Base-by-base conservation (phyloP, 2,329 filamentous ascomycete species). In the Colletotrichum scovillei region DNA sequence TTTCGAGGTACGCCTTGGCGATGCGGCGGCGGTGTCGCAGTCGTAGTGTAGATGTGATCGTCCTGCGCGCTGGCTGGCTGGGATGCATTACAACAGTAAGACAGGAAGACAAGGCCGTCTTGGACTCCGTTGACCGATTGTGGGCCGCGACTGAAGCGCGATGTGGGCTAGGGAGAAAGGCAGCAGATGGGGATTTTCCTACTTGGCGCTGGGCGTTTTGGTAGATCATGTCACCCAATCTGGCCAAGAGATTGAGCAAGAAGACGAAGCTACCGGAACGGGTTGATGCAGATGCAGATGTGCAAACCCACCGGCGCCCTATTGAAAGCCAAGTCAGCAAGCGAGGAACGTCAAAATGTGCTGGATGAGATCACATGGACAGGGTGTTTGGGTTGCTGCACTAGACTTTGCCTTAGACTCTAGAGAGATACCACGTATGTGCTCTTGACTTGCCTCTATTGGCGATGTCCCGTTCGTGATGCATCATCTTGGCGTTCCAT, bases 1-100 rank as follows among this genome's bases (percentile, higher is more conserved):
- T 69, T 63, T 72, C 69, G 65, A 72, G 38, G 69, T 58, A n/a
- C 65, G 38, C 14, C 69, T 72, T 72, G 69, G 69, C 69, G 69
- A 63, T 72, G 57, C 22, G 62, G 60, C 56, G 68, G 19, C 42
- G 42, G 16, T 46, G 42, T 46, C 42, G 42, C 42, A 46, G 42
- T n/a, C 55, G 64, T 53, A 58, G 55, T 26, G 30, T 52, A 58
- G 65, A 67, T 63, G 46, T 63, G 60, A 30, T 63, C 14, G 32
- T 30, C 35, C 58, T 16, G 30, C 30, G 35, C 35, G 14, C 35
- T 38, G 35, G 35, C 14, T 38, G 14, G 14, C 35, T 16, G 35
- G 24, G 58, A 14, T 46, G 22, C 58, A 19, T 12, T 32, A 52
- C 14, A 38, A 38, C 35, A 38, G 35, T 42, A 7, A 42, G 42